Conservation (phyloP, 2,329 filamentous ascomycete species). For the Botrytis elliptica region DNA sequence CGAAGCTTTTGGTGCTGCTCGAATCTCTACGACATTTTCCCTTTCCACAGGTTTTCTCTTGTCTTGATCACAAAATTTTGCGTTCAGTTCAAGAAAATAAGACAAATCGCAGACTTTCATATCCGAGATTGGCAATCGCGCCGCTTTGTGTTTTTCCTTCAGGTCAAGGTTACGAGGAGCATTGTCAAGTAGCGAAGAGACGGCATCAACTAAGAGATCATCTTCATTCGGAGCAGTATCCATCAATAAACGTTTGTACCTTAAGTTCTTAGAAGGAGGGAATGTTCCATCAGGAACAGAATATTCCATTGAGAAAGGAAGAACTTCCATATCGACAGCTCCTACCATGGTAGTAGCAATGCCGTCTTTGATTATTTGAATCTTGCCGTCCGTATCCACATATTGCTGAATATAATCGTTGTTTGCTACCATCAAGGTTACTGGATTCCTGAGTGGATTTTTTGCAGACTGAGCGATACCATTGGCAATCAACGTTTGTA, state of each 20-base stretch:
- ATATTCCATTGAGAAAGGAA: conserved; percentile 5
- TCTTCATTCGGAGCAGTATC: conserved; percentile 2
- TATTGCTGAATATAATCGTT: conserved; percentile 4
- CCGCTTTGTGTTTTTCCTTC: background rate
- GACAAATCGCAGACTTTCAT: conserved; percentile 2
- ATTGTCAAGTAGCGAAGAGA: background rate
- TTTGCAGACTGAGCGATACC: background rate
- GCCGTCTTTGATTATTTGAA: background rate
- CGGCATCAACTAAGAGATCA: background rate
- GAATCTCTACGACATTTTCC: background rate
- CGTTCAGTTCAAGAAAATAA: conserved; percentile 5
- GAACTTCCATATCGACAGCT: conserved; percentile 9
- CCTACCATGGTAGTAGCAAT: conserved; percentile 2
- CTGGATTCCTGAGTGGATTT: background rate
- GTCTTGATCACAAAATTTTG: background rate
- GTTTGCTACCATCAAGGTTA: conserved; percentile 3
- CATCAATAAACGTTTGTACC: background rate
- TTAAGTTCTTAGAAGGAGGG: background rate
- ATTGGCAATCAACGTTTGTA: conserved; percentile 9
- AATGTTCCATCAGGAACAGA: background rate
- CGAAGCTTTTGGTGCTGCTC: background rate
- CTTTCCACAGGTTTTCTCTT: background rate
- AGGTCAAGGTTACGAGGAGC: background rate
- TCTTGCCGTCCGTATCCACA: background rate
- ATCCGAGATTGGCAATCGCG: conserved; percentile 1